phyloP scores from a whole-genome alignment of 139 green algal species.

The Diplosphaera chodatii region DNA sequence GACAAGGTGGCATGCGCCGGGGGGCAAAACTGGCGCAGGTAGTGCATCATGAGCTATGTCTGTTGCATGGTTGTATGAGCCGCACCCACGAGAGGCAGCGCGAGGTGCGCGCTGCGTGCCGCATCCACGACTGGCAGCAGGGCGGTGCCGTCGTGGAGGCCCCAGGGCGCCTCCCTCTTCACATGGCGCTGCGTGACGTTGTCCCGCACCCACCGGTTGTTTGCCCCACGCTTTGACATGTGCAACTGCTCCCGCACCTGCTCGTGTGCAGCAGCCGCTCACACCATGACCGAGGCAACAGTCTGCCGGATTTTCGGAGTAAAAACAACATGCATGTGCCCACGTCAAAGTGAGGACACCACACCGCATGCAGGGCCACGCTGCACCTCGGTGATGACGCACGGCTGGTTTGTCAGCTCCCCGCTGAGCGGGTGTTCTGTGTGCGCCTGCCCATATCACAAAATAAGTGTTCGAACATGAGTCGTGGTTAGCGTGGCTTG shows the following conservation, averaged over 20 bases:
- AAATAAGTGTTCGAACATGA: no score
- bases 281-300: neutral
- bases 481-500: no score
- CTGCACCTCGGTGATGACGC: slow-evolving; percentile 5
- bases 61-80: no score
- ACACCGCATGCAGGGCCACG: no score
- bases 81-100: neutral
- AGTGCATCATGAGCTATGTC: no score
- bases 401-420: neutral
- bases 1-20: no score
- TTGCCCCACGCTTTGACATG: neutral
- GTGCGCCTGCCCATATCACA: neutral
- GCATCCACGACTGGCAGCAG: neutral
- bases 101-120: neutral
- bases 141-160: neutral
- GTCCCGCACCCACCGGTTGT: slow-evolving; percentile 1
- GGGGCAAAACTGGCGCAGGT: neutral
- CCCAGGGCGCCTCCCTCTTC: neutral
- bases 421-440: neutral
- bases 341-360: no score
- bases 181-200: neutral
- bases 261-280: neutral
- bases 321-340: no score
- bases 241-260: slow-evolving; percentile 7
- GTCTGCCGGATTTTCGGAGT: neutral